Base-by-base conservation (phyloP, 176 grass and related monocot genomes). In the barley (Hordeum vulgare) region DNA sequence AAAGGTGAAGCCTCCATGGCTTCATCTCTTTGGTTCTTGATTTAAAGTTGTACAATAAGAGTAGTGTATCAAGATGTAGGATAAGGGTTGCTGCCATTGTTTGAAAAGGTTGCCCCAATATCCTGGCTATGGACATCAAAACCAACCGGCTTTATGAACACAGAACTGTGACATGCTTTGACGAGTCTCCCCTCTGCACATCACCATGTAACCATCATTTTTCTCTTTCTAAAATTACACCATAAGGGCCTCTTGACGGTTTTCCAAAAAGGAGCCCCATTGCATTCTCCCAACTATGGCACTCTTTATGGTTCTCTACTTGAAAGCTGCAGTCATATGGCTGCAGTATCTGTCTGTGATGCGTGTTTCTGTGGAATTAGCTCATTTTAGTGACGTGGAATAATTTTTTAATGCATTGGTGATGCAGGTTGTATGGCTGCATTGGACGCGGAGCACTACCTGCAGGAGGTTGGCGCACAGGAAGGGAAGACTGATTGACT, bases 401-500 rank as follows among this genome's bases (percentile, higher is more conserved):
- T 26, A 61, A n/a, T 17, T 60, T 56, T n/a, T 5, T 40, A 65
- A 68, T 7, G 4, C 9, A 35, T 89, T 57, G 18, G 21, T 83
- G 37, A 20, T 79, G 49, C 69, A 99, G 97, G 97, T 41, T 99
- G 97, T 86, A 99, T 94, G 97, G 97, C 97, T 24, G 93, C 93
- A 49, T 77, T 96, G 84, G 97, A 99, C 87, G 97, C 97, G 26
- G 97, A 96, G 57, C 97, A 99, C 84, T 96, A 96, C 69, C 88
- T 99, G 60, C 97, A 94, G 74, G 89, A 92, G 81, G 56, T 96
- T 80, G 97, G 89, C 74, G 75, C 87, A 81, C 90, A 90, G 80
- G 86, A 94, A 47, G 91, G 81, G 37, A 92, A 95, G 85, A 78
- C 82, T 6, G 80, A 88, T 92, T 92, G 93, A 94, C 92, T 83